phyloP scores from a whole-genome alignment of 768 basidiomycete genomes.

The Mycena metata region DNA sequence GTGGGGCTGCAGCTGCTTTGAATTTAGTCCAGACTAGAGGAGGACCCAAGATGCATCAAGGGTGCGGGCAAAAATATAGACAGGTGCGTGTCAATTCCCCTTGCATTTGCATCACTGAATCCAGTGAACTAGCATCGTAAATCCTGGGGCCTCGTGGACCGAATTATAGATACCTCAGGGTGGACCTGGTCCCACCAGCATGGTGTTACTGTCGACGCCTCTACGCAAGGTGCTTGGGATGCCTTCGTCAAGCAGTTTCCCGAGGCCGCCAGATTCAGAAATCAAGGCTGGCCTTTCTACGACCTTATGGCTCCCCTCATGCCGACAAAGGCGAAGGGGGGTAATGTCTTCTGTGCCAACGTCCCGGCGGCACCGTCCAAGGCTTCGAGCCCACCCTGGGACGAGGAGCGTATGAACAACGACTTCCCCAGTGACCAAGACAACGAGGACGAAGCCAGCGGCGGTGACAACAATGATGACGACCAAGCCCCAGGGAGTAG shows the following conservation, averaged over 20 bases:
- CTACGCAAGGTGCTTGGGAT: slow-evolving; percentile 32
- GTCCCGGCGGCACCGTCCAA: background rate
- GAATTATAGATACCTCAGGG: slow-evolving; percentile 39
- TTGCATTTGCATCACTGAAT: too few species aligned
- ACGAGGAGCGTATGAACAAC: background rate
- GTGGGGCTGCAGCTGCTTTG: too few species aligned
- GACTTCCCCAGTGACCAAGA: background rate
- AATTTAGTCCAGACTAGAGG: too few species aligned
- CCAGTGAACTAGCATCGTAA: slow-evolving; percentile 8
- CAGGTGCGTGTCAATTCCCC: too few species aligned
- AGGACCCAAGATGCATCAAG: too few species aligned
- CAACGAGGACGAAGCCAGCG: background rate
- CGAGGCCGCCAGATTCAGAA: slow-evolving; percentile 40
- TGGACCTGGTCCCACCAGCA: slow-evolving; percentile 42
- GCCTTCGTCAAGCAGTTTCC: background rate
- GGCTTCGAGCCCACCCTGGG: background rate
- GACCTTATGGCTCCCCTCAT: slow-evolving; percentile 31
- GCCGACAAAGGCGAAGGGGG: slow-evolving; percentile 30
- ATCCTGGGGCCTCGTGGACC: background rate
- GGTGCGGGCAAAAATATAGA: too few species aligned
- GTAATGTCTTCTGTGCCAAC: slow-evolving; percentile 25
- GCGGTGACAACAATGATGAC: background rate
- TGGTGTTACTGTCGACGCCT: slow-evolving; percentile 33
- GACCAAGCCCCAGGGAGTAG: background rate
- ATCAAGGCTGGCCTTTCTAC: slow-evolving; percentile 43